These are phyloP conservation scores for Pilaira anomala DNA, from an alignment of 192 early-diverging fungal species.

Conservation along the genomic window DNA sequence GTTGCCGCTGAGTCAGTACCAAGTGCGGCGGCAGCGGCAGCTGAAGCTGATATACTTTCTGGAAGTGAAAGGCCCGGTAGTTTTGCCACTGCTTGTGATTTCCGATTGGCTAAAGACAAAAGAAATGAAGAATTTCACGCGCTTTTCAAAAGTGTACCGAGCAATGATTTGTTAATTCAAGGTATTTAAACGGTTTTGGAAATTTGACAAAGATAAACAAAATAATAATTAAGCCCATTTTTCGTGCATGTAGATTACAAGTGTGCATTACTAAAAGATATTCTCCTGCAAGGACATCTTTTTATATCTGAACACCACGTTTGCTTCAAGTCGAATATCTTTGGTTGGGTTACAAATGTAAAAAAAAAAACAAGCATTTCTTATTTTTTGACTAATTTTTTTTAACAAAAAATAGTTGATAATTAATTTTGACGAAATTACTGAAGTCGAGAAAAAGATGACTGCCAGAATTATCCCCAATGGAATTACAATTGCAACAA, in stretches of 20 bases:
- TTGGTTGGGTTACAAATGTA: constrained; percentile 85
- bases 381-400: not conserved
- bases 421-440: constrained; percentile 74
- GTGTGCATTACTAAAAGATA: constrained; percentile 85
- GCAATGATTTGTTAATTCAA: constrained; percentile 51
- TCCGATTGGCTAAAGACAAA: constrained; percentile 42
- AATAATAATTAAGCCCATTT: not conserved
- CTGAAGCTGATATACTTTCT: constrained; percentile 12
- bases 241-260: constrained; percentile 55
- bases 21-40: not conserved
- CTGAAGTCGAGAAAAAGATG: constrained; percentile 78
- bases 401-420: constrained; percentile 44
- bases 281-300: constrained; percentile 80
- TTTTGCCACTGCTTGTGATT: constrained; percentile 25
- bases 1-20: not conserved
- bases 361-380: not conserved
- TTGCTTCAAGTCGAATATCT: constrained; percentile 85
- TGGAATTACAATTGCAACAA: constrained; percentile 76
- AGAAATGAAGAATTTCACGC: constrained; percentile 51
- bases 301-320: constrained; percentile 79
- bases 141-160: constrained; percentile 53
- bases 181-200: no score
- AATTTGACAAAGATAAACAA: not conserved
- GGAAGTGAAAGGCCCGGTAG: constrained; percentile 15
- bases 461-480: constrained; percentile 88